Conservation (phyloP, 306 rosid species). For the Alnus rubra region DNA sequence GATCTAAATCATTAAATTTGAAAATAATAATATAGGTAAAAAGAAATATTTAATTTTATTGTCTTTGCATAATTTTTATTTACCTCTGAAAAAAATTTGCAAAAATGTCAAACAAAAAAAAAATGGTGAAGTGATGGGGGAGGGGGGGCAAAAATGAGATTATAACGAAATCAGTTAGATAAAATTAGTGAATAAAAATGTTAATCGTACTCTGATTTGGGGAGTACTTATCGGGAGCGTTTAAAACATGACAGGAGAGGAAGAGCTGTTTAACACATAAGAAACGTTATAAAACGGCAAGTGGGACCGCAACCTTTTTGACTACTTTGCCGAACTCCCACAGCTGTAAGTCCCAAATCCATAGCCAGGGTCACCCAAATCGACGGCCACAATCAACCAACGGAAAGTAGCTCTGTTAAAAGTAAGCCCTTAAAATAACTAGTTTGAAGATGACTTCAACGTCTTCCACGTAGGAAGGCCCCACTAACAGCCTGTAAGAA, state of each 20-base stretch:
- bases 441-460: constrained; percentile 37
- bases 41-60: too few species aligned
- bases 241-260: constrained; percentile 76
- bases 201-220: constrained; percentile 45
- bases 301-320: constrained; percentile 56
- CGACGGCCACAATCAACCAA: constrained; percentile 30
- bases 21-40: too few species aligned
- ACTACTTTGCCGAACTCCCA: constrained; percentile 31
- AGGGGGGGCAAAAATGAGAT: constrained; percentile 21
- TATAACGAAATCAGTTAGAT: too few species aligned
- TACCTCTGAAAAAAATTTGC: too few species aligned
- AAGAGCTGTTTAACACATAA: constrained; percentile 68
- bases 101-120: too few species aligned
- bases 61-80: too few species aligned
- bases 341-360: constrained; percentile 53
- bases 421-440: constrained; percentile 10
- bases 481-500: constrained; percentile 92
- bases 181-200: constrained; percentile 16
- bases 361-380: background rate
- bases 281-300: constrained; percentile 43
- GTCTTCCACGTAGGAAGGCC: constrained; percentile 64
- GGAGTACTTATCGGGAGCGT: constrained; percentile 37
- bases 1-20: too few species aligned
- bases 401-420: constrained; percentile 5
- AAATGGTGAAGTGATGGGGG: background rate